Evolutionary conservation across 2,329 filamentous ascomycete species (phyloP).

Genomic region (Aspergillus persii): DNA sequence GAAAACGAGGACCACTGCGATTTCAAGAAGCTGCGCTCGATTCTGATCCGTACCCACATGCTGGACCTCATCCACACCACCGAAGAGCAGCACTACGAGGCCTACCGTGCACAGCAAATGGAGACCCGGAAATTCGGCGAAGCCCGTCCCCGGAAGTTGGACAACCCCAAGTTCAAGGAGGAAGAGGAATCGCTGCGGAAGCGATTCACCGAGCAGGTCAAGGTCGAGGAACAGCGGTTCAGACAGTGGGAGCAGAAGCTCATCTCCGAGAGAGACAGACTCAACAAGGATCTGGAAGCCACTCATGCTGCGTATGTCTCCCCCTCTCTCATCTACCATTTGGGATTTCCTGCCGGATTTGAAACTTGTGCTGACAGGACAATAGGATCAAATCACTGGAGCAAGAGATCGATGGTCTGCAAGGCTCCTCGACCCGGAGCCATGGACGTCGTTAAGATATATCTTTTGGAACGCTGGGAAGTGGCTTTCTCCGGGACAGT

Average conservation of each 20-base stretch:
- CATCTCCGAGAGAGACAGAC: constrained; percentile 94
- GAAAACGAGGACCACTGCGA: constrained; percentile 99
- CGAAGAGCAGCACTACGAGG: constrained; percentile 98
- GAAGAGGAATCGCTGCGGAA: constrained; percentile 98
- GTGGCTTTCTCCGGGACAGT: constrained; percentile 27
- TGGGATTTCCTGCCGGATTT: background rate
- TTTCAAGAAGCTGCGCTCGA: constrained; percentile 99
- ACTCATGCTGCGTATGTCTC: constrained; percentile 73
- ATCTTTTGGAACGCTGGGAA: constrained; percentile 13
- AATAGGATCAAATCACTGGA: constrained; percentile 59
- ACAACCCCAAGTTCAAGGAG: constrained; percentile 99
- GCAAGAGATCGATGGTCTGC: constrained; percentile 87
- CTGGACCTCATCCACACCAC: constrained; percentile 99
- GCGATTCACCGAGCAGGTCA: constrained; percentile 99
- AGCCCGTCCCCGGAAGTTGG: constrained; percentile 92
- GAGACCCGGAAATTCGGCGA: constrained; percentile 99
- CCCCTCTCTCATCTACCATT: no score
- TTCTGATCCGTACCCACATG: constrained; percentile 99
- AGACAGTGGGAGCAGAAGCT: constrained; percentile 99
- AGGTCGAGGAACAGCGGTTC: constrained; percentile 99
- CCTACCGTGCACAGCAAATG: constrained; percentile 99
- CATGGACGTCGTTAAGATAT: constrained; percentile 77
- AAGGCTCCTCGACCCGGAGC: constrained; percentile 84
- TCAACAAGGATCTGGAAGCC: constrained; percentile 99
- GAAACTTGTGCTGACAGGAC: constrained; percentile 24